Base-by-base conservation (phyloP, 257 asterid genomes). In the Mitragyna speciosa region DNA sequence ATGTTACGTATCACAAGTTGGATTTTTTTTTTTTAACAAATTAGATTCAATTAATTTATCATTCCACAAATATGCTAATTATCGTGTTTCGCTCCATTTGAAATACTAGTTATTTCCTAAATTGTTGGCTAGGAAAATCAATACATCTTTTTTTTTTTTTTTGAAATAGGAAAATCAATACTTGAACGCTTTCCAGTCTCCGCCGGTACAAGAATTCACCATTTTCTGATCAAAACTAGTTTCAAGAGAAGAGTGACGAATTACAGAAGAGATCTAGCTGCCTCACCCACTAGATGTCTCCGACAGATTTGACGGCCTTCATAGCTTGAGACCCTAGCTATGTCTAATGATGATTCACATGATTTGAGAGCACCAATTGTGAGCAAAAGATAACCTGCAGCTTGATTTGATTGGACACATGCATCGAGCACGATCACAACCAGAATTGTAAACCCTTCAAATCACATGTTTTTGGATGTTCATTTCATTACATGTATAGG, bases 261-360 rank as follows among this genome's bases (percentile, higher is more conserved):
- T 75, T 36, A 47, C 33, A 47, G 59, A 68, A 64, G 63, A 36
- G 59, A 45, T 31, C 63, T 22, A 58, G 0, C 70, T 48, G 39
- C 33, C 33, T 19, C 20, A 2, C 68, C 67, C 28, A 61, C 12
- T 28, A 54, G 78, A 16, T 16, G 58, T 4, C 39, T 24, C 56
- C n/a, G 75, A 73, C 78, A 63, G 51, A n/a, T 58, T 73, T 20
- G 33, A 80, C 24, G 66, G 74, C 33, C 67, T 67, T 64, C 75
- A 24, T n/a, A 26, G 20, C 64, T 65, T 52, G 24, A 39, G 51
- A 51, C 71, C 45, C 71, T 45, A 66, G 10, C 45, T 30, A 12
- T 30, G 71, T 30, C 5, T 6, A 12, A 5, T 66, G 45, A 11
- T 69, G 26, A 22, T 69, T 69, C 52, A 69, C 30, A n/a, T 69